Percentiles rank a stretch among this genome's conserved stretches.
Conservation (phyloP, 352 stramenopile species). For the Phytophthora idaei region DNA sequence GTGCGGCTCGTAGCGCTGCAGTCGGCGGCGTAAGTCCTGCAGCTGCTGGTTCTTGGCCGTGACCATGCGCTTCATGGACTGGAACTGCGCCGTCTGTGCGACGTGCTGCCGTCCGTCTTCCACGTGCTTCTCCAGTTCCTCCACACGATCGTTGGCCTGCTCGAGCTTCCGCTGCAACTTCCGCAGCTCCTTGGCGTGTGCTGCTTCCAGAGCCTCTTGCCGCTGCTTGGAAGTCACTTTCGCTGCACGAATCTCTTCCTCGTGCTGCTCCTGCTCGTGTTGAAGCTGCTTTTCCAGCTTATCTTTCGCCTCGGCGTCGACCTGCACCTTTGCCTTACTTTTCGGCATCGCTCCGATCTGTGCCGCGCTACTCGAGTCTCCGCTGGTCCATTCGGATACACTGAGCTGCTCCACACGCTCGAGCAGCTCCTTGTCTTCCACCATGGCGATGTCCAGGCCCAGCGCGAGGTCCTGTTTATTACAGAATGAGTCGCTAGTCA, state of each 20-base stretch:
- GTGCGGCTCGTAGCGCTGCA: conserved; percentile 82
- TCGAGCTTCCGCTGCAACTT: conserved; percentile 65
- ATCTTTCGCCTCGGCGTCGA: conserved; percentile 16
- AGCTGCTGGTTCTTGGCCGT: conserved; percentile 86
- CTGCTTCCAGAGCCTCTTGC: conserved; percentile 54
- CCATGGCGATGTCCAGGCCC: conserved; percentile 73
- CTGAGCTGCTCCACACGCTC: conserved; percentile 79
- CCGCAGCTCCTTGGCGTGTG: conserved; percentile 56
- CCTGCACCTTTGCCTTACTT: conserved; percentile 35
- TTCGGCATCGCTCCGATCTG: conserved; percentile 28
- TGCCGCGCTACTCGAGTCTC: conserved; percentile 33
- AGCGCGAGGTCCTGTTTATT: conserved; percentile 55
- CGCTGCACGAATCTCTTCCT: conserved; percentile 68
- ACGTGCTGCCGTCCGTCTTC: conserved; percentile 73
- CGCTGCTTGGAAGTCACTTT: conserved; percentile 51
- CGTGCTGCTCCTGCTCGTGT: conserved; percentile 47
- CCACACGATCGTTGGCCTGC: conserved; percentile 53
- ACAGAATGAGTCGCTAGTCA: not conserved
- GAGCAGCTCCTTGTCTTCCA: conserved; percentile 77
- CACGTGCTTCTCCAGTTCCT: conserved; percentile 61
- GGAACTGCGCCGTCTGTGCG: conserved; percentile 84
- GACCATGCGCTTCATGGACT: conserved; percentile 84
- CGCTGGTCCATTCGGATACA: conserved; percentile 71
- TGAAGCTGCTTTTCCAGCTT: conserved; percentile 46
- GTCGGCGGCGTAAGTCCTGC: conserved; percentile 58